Evolutionary conservation across 202 grass and related monocot species (phyloP).

Genomic region (Setaria italica): DNA sequence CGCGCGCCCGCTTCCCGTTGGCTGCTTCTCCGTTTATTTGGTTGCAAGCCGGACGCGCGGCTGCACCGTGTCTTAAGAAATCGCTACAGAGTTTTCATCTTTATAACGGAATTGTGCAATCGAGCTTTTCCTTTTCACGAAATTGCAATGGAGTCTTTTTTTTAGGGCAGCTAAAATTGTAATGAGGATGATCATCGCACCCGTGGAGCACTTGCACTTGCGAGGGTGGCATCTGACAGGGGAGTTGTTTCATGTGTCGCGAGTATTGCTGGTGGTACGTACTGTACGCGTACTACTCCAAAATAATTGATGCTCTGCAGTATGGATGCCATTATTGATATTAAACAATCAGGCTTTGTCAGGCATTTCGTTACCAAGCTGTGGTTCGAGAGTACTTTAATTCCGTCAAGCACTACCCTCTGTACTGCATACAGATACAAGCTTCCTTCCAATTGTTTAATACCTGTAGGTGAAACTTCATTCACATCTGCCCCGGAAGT

Average conservation of each 20-base stretch:
- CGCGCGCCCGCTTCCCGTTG: not conserved
- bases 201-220: not conserved
- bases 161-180: not conserved
- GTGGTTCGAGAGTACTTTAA: slow-evolving; percentile 14
- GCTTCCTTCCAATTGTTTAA: not conserved
- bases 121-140: not conserved
- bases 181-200: not conserved
- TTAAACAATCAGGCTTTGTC: not conserved
- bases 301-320: not conserved
- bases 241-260: slow-evolving; percentile 12
- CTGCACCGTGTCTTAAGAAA: not conserved
- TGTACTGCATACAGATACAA: slow-evolving; percentile 2
- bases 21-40: not conserved
- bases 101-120: not conserved
- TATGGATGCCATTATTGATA: slow-evolving; percentile 30
- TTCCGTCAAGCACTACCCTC: not conserved
- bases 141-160: not conserved
- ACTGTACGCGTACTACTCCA: not conserved
- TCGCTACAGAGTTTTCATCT: not conserved
- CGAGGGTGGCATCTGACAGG: slow-evolving; percentile 4
- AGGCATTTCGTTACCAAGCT: slow-evolving; percentile 32
- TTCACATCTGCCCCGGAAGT: not conserved
- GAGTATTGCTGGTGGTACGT: not conserved
- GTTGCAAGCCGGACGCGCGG: not conserved
- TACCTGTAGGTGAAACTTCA: not conserved